Percentiles rank a stretch among this genome's conserved stretches.
These are phyloP conservation scores for Septoria linicola DNA, from an alignment of 2,329 filamentous ascomycete genomes.

Conservation along the genomic window DNA sequence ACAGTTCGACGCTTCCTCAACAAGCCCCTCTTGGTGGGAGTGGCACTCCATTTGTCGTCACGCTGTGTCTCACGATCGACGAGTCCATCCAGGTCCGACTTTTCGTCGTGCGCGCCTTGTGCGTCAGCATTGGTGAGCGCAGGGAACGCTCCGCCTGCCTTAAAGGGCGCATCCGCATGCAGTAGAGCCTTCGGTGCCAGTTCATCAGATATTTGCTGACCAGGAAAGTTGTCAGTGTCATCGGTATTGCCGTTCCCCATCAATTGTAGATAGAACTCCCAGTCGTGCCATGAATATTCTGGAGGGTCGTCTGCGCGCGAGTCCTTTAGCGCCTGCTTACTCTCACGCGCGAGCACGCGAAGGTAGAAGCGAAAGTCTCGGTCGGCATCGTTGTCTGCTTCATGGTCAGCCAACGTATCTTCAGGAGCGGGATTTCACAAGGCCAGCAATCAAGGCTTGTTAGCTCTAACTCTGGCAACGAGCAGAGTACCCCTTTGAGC, in stretches of 20 bases:
- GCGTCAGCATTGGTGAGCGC: not conserved
- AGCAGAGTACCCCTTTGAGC: too few relatives aligned
- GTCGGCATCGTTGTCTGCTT: conserved; percentile 45
- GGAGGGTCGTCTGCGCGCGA: conserved; percentile 38
- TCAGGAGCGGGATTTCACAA: too few relatives aligned
- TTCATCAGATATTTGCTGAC: conserved; percentile 13
- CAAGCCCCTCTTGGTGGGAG: conserved; percentile 21
- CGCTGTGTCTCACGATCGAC: conserved; percentile 25
- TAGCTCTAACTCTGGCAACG: too few relatives aligned
- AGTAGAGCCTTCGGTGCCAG: conserved; percentile 4
- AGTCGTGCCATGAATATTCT: conserved; percentile 43
- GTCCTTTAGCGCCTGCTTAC: conserved; percentile 46
- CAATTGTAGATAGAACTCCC: conserved; percentile 52
- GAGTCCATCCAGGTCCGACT: conserved; percentile 26
- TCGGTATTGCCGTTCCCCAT: conserved; percentile 46
- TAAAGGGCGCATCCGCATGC: not conserved
- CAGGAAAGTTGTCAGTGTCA: conserved; percentile 33
- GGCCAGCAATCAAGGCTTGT: too few relatives aligned
- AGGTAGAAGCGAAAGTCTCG: conserved; percentile 55
- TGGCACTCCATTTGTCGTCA: conserved; percentile 18
- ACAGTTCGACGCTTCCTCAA: conserved; percentile 22
- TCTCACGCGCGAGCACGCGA: conserved; percentile 48
- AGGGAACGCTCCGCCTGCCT: conserved; percentile 5
- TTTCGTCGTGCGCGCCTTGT: not conserved
- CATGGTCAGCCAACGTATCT: not conserved